phyloP scores from a whole-genome alignment of 805 yeast genomes.

The Tetrapisispora fleetii region DNA sequence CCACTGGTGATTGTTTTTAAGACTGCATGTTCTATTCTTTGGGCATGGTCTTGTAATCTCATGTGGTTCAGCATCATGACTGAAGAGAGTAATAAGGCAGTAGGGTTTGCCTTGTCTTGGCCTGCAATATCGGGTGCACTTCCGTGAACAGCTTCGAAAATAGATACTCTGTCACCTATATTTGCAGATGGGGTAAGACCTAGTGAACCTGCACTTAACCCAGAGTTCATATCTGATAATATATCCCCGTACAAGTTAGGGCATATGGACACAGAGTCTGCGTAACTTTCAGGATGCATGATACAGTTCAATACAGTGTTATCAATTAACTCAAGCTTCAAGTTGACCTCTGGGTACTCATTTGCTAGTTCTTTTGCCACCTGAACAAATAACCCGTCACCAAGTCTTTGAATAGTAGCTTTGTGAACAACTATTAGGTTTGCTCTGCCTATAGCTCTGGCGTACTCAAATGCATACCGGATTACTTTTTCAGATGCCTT shows the following conservation, averaged over 20 bases:
- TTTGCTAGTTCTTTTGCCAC: conserved; percentile 82
- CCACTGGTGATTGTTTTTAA: conserved; percentile 85
- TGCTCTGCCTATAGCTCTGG: conserved; percentile 76
- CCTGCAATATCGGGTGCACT: conserved; percentile 99
- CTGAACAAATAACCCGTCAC: conserved; percentile 93
- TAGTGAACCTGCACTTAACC: conserved; percentile 89
- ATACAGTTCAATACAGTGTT: conserved; percentile 1
- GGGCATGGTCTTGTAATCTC: conserved; percentile 77
- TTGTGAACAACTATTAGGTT: conserved; percentile 93
- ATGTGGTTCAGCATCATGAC: conserved; percentile 99
- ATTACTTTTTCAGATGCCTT: conserved; percentile 95
- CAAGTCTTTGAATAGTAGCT: conserved; percentile 95
- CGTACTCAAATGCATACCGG: conserved; percentile 95
- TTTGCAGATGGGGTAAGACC: conserved; percentile 99
- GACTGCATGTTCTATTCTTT: conserved; percentile 80
- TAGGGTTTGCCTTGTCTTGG: conserved; percentile 97
- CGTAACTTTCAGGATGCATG: background rate
- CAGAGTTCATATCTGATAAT: conserved; percentile 94
- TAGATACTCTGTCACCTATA: conserved; percentile 96
- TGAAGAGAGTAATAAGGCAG: conserved; percentile 89
- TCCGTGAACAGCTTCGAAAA: conserved; percentile 99
- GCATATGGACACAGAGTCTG: background rate
- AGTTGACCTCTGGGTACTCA: conserved; percentile 83
- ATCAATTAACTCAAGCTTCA: conserved; percentile 71
- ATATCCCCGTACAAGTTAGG: conserved; percentile 60